These are phyloP conservation scores for Musa schizocarpa DNA, from an alignment of 176 grass and related monocot species.

Conservation along the genomic window DNA sequence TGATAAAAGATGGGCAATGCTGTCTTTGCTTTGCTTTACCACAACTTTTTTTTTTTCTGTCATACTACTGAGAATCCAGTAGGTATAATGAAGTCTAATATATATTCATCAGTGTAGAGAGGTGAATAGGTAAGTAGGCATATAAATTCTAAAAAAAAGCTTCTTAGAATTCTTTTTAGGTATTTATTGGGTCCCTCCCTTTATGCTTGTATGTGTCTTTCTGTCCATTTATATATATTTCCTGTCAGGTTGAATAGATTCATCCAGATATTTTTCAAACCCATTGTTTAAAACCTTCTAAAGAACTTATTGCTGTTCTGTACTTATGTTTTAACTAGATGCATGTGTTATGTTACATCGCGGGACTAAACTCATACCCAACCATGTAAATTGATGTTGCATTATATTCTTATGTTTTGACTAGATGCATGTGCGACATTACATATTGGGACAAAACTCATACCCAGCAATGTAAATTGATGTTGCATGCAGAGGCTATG, in stretches of 20 bases:
- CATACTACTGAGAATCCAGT: too few species aligned
- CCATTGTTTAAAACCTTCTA: not conserved
- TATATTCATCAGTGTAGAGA: not conserved
- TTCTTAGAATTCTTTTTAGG: not conserved
- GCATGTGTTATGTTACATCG: not conserved
- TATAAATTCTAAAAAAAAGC: not conserved
- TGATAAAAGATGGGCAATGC: too few species aligned
- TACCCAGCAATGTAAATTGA: not conserved
- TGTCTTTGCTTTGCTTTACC: too few species aligned
- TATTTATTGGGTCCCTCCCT: not conserved
- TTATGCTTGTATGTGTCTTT: not conserved
- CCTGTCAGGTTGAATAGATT: not conserved
- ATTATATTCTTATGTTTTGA: not conserved
- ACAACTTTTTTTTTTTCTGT: too few species aligned
- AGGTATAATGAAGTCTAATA: not conserved
- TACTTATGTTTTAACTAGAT: not conserved
- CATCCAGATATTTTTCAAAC: not conserved
- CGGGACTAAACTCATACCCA: not conserved
- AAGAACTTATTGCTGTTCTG: not conserved
- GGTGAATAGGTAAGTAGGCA: not conserved
- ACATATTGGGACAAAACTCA: not conserved
- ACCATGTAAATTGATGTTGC: not conserved
- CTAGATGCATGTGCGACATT: not conserved
- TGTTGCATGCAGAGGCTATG: slow-evolving; percentile 58
- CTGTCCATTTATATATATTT: not conserved